phyloP scores from a whole-genome alignment of 148 eudicot genomes.

The Silene uniflora region DNA sequence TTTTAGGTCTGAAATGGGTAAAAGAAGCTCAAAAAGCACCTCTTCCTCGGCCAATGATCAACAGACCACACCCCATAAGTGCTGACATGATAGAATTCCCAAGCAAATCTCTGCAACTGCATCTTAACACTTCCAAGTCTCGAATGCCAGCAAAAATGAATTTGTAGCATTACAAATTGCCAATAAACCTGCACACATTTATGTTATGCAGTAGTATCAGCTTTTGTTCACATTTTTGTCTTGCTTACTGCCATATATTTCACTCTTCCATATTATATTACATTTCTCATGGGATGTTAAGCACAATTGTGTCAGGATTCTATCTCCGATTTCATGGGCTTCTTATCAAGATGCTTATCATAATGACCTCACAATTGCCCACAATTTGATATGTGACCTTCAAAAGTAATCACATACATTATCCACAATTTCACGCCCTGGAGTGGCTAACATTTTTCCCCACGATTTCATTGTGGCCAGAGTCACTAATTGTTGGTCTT shows the following conservation, averaged over 20 bases:
- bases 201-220: conserved; percentile 48
- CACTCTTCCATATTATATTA: conserved; percentile 2
- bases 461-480: background rate
- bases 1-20: conserved; percentile 16
- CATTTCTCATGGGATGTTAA: background rate
- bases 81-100: conserved; percentile 24
- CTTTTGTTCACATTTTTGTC: conserved; percentile 13
- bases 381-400: background rate
- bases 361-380: background rate
- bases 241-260: conserved; percentile 9
- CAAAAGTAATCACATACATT: background rate
- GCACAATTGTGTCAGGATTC: background rate
- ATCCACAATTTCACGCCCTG: background rate
- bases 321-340: background rate
- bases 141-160: conserved; percentile 35
- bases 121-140: conserved; percentile 40
- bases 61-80: conserved; percentile 18
- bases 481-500: background rate
- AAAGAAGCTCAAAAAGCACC: conserved; percentile 41
- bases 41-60: conserved; percentile 32
- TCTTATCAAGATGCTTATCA: background rate
- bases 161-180: conserved; percentile 40
- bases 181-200: conserved; percentile 54
- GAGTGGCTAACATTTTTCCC: background rate
- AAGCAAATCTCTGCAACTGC: conserved; percentile 43